A percentile compares a stretch with the other conserved stretches of the same genome.
Conservation (phyloP, 352 stramenopile species). For the Thalassiosira gravida region DNA sequence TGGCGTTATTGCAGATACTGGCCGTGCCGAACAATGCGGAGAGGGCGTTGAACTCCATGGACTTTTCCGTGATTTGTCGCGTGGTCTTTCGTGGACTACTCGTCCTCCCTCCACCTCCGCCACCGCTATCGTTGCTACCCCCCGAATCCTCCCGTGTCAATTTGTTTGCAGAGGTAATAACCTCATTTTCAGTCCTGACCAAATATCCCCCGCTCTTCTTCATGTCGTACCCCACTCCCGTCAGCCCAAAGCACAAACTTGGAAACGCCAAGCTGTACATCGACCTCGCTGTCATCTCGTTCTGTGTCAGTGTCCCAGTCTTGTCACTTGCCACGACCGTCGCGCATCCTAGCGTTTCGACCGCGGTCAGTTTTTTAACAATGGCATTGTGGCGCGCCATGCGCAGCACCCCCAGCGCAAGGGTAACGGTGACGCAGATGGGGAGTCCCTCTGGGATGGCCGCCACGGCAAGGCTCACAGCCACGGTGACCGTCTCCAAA, state of each 20-base stretch:
- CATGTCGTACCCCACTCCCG: conserved; percentile 90
- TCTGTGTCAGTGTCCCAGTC: conserved; percentile 95
- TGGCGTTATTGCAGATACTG: conserved; percentile 96
- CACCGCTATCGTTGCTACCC: no score
- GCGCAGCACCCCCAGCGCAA: conserved; percentile 92
- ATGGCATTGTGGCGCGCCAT: conserved; percentile 98
- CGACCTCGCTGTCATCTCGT: conserved; percentile 93
- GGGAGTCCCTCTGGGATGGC: conserved; percentile 98
- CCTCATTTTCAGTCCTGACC: conserved; percentile 42
- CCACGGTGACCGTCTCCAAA: conserved; percentile 99
- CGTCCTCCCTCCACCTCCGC: no score
- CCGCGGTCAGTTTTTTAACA: conserved; percentile 93
- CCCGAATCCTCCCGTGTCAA: no score
- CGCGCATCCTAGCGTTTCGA: conserved; percentile 96
- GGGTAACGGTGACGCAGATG: conserved; percentile 96
- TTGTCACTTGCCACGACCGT: conserved; percentile 92
- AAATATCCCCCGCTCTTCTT: conserved; percentile 63
- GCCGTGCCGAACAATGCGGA: conserved; percentile 80
- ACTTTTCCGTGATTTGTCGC: conserved; percentile 37
- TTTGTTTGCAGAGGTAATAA: no score
- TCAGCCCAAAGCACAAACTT: conserved; percentile 89
- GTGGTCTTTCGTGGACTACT: conserved; percentile 27
- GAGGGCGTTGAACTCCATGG: conserved; percentile 68
- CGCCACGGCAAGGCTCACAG: conserved; percentile 96
- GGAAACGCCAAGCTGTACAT: conserved; percentile 84